Conservation (phyloP, 208 protist species). For the Perkinsela sp. region DNA sequence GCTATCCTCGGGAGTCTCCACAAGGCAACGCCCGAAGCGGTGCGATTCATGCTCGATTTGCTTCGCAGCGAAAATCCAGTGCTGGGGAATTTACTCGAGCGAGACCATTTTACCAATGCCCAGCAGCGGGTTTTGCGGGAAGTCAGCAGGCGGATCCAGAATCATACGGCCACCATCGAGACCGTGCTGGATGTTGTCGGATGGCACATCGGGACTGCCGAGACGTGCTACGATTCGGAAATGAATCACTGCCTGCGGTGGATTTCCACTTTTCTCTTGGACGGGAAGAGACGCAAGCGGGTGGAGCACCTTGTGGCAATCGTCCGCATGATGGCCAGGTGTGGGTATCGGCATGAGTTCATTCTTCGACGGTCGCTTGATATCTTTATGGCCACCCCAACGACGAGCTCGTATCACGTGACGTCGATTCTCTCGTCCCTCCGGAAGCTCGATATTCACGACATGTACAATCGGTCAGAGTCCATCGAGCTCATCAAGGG, state of each 20-base stretch:
- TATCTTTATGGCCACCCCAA: not conserved
- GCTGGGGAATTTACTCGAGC: not conserved
- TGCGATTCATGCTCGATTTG: not conserved
- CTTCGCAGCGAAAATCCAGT: not conserved
- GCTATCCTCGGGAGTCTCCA: not conserved
- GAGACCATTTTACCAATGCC: not conserved
- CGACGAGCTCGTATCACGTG: not conserved
- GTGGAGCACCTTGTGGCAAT: not conserved
- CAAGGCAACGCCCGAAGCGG: not conserved
- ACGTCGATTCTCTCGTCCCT: not conserved
- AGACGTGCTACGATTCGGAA: not conserved
- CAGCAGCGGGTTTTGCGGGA: not conserved
- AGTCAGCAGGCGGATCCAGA: not conserved
- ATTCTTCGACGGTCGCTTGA: not conserved
- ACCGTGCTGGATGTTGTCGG: not conserved
- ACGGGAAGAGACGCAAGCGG: not conserved
- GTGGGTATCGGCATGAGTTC: not conserved
- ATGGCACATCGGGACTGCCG: not conserved
- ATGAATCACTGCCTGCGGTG: not conserved
- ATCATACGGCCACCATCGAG: not conserved
- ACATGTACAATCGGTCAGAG: not conserved
- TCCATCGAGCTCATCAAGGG: not conserved
- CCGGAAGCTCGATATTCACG: not conserved
- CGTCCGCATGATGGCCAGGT: not conserved
- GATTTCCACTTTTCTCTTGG: not conserved